Conservation (phyloP, 805 yeast species). For the Kazachstania taianensis region DNA sequence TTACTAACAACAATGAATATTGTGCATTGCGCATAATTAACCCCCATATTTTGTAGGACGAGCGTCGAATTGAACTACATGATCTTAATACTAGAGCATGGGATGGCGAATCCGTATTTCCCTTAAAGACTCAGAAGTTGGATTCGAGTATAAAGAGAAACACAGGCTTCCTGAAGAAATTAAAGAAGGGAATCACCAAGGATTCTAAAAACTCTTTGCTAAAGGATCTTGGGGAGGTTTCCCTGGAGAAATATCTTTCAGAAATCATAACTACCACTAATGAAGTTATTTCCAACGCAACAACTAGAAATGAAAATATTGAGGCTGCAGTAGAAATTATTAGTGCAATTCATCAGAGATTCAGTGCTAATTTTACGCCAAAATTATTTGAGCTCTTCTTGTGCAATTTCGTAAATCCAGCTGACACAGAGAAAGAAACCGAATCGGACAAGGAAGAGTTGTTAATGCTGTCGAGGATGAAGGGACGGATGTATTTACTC, state of each 20-base stretch:
- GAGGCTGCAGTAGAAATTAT: slow-evolving; percentile 55
- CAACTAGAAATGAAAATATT: slow-evolving; percentile 47
- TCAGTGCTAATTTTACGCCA: slow-evolving; percentile 44
- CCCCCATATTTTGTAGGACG: slow-evolving; percentile 4
- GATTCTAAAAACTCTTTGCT: slow-evolving; percentile 41
- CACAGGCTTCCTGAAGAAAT: slow-evolving; percentile 64
- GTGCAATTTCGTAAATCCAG: slow-evolving; percentile 32
- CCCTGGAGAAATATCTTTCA: slow-evolving; percentile 63
- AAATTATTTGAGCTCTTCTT: slow-evolving; percentile 35
- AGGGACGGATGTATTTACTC: slow-evolving; percentile 39
- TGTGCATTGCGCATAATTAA: too few species aligned
- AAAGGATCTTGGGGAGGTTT: slow-evolving; percentile 50
- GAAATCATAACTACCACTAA: slow-evolving; percentile 55
- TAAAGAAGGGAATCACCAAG: slow-evolving; percentile 45
- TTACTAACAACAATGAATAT: too few species aligned
- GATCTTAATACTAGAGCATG: slow-evolving; percentile 42
- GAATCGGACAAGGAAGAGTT: slow-evolving; percentile 36
- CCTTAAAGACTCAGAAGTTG: slow-evolving; percentile 29
- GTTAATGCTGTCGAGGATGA: slow-evolving; percentile 34
- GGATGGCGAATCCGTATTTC: slow-evolving; percentile 37
- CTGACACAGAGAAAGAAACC: slow-evolving; percentile 4
- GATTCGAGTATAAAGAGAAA: slow-evolving; percentile 79
- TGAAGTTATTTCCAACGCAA: slow-evolving; percentile 47
- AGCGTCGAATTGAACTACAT: slow-evolving; percentile 21
- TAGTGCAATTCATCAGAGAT: slow-evolving; percentile 70